Conservation (phyloP, 805 yeast genomes). For the Pichia phayaonensis region DNA sequence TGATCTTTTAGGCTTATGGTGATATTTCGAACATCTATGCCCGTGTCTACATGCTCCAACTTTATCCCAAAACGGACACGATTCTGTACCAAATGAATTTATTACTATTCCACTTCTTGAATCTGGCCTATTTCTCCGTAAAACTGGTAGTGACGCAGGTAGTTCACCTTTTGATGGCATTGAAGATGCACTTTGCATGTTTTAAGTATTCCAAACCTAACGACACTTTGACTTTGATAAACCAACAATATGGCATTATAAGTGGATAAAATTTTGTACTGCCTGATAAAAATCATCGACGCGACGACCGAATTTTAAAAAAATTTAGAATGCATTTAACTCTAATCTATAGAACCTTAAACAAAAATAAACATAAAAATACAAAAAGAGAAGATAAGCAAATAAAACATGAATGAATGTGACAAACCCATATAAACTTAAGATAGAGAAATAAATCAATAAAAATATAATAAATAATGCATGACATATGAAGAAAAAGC, state of each 20-base stretch:
- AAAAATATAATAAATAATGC: not conserved
- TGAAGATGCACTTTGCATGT: not conserved
- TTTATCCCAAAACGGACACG: conserved; percentile 31
- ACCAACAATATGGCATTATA: no score
- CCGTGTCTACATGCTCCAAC: conserved; percentile 96
- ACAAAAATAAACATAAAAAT: no score
- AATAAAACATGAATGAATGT: not conserved
- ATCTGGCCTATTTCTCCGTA: not conserved
- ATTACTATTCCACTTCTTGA: not conserved
- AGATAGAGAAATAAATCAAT: not conserved
- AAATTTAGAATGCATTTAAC: not conserved
- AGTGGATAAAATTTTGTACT: not conserved
- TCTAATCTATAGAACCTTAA: not conserved
- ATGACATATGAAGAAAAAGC: not conserved
- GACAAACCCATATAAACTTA: not conserved
- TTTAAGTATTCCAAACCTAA: not conserved
- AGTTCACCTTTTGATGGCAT: not conserved
- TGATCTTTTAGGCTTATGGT: conserved; percentile 58
- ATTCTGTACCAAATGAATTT: not conserved
- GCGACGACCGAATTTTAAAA: no score
- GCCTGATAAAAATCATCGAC: not conserved
- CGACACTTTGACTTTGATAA: not conserved
- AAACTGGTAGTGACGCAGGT: not conserved
- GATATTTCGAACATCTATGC: conserved; percentile 71
- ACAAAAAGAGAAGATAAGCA: not conserved